A percentile compares a stretch with the other conserved stretches of the same genome.
phyloP scores from a whole-genome alignment of 2,329 filamentous ascomycete genomes.

The Chaetomium strumarium region DNA sequence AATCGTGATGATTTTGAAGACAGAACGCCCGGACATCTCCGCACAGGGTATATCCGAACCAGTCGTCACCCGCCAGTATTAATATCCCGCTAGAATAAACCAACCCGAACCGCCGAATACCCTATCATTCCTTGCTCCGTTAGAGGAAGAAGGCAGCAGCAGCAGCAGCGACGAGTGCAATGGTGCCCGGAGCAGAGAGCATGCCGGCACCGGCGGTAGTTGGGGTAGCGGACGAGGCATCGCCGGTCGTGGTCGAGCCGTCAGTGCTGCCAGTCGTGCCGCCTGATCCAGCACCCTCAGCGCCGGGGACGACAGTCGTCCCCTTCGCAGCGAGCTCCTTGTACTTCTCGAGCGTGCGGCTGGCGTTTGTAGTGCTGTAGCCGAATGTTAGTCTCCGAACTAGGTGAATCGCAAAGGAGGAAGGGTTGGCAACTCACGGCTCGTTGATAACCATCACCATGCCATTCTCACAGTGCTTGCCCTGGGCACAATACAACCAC shows the following conservation, averaged over 20 bases:
- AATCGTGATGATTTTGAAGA: slow-evolving; percentile 1
- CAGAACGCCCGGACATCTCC: neutral
- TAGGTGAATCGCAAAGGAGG: too few relatives aligned
- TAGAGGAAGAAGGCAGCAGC: slow-evolving; percentile 40
- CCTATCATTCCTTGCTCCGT: slow-evolving; percentile 22
- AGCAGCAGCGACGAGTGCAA: slow-evolving; percentile 39
- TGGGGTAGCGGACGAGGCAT: slow-evolving; percentile 13
- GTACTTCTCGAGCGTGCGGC: slow-evolving; percentile 47
- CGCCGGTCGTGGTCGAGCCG: slow-evolving; percentile 16
- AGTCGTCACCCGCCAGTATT: neutral
- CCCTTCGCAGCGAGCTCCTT: slow-evolving; percentile 34
- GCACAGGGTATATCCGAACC: slow-evolving; percentile 4
- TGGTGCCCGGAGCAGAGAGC: slow-evolving; percentile 36
- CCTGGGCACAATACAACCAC: slow-evolving; percentile 75
- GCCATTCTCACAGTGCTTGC: slow-evolving; percentile 65
- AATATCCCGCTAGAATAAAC: neutral
- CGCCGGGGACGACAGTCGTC: slow-evolving; percentile 30
- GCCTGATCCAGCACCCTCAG: slow-evolving; percentile 11
- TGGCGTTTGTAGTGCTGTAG: slow-evolving; percentile 45
- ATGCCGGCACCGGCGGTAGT: slow-evolving; percentile 26
- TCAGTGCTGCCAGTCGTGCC: slow-evolving; percentile 16
- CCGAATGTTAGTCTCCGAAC: neutral
- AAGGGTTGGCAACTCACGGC: slow-evolving; percentile 45
- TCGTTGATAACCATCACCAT: slow-evolving; percentile 75
- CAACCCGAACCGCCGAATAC: neutral